Evolutionary conservation across 805 yeast species (phyloP).

Genomic region (Kuraishia ogatae): DNA sequence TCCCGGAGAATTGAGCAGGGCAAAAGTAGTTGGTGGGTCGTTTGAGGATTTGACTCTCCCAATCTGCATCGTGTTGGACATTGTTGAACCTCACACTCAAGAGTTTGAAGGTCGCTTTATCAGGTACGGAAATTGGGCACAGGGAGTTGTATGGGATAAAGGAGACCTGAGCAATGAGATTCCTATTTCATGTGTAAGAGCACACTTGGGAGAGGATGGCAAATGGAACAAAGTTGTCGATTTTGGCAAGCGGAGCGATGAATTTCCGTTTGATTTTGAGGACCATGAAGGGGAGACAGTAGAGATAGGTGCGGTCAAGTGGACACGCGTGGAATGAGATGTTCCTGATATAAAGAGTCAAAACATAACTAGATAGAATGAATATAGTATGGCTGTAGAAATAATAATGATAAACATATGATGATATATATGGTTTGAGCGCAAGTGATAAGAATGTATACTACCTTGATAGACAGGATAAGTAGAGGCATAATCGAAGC

Average conservation of each 20-base stretch:
- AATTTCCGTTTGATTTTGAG: conserved; percentile 1
- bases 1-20: not conserved
- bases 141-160: conserved; percentile 28
- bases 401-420: not conserved
- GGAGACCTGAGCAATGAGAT: not conserved
- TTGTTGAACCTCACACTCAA: conserved; percentile 15
- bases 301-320: conserved; percentile 1
- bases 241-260: not conserved
- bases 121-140: conserved; percentile 41
- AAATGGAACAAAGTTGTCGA: not conserved
- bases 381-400: no score
- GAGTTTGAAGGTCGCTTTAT: conserved; percentile 35
- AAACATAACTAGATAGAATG: no score
- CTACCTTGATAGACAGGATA: not conserved
- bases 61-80: conserved; percentile 13
- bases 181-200: conserved; percentile 1
- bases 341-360: not conserved
- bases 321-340: conserved; percentile 4
- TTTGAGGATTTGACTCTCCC: conserved; percentile 7
- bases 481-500: not conserved
- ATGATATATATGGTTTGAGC: no score
- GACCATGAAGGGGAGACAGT: not conserved
- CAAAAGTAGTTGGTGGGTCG: not conserved
- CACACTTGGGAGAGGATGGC: not conserved
- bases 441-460: no score